These are phyloP conservation scores for Mycena indigotica DNA, from an alignment of 768 basidiomycete genomes.

Conservation along the genomic window DNA sequence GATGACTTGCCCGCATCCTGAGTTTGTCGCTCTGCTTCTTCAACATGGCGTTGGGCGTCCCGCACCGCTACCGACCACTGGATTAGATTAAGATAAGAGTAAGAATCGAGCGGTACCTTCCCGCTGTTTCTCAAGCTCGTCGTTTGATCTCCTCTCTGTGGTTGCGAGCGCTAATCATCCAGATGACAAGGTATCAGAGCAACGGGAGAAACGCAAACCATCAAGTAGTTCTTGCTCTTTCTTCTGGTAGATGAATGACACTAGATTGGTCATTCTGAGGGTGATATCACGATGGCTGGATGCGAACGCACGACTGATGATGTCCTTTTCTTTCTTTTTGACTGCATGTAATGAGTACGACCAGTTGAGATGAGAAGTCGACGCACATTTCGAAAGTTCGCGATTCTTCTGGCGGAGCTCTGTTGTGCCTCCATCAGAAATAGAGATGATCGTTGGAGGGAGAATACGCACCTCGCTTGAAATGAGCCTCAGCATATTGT, in stretches of 20 bases:
- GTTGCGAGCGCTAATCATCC: constrained; percentile 13
- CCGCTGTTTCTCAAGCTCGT: constrained; percentile 21
- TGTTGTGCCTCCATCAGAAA: not conserved
- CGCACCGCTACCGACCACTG: constrained; percentile 14
- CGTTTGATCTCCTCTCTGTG: constrained; percentile 13
- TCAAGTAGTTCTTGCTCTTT: constrained; percentile 20
- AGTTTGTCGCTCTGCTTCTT: constrained; percentile 20
- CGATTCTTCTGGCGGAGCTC: constrained; percentile 22
- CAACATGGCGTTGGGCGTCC: constrained; percentile 16
- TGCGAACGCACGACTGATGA: constrained; percentile 18
- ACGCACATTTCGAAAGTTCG: constrained; percentile 22
- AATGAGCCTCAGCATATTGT: constrained; percentile 23
- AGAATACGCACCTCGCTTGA: constrained; percentile 20
- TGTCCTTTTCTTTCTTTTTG: constrained; percentile 24
- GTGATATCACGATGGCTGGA: not conserved
- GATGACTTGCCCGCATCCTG: constrained; percentile 13
- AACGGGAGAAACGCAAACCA: constrained; percentile 5
- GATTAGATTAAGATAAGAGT: not conserved
- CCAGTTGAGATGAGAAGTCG: not conserved
- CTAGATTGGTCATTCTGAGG: not conserved
- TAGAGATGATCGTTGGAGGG: too few relatives aligned
- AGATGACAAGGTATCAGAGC: not conserved
- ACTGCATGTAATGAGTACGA: constrained; percentile 5
- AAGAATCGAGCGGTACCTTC: constrained; percentile 4
- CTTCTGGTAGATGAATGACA: constrained; percentile 23